Evolutionary conservation across 208 protist species (phyloP).

Genomic region (Phytomonas sp.): DNA sequence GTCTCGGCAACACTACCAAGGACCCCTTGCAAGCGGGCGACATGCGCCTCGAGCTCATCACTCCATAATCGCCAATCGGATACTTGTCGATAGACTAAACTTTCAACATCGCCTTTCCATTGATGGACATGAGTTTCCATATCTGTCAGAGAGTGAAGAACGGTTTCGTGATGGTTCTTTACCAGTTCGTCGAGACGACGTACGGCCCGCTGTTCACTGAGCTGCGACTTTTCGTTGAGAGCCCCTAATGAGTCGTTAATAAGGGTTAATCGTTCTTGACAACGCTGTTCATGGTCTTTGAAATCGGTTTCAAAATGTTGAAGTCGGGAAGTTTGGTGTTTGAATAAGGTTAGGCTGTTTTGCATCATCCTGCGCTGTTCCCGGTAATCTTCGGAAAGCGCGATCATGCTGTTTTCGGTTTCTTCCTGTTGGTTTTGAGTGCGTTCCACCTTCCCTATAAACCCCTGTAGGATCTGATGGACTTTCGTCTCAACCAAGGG

Average conservation of each 20-base stretch:
- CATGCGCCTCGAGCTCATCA: slow-evolving; percentile 25
- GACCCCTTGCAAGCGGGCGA: slow-evolving; percentile 44
- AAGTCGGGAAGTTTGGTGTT: neutral
- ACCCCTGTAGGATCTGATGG: neutral
- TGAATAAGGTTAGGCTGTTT: neutral
- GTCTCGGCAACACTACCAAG: slow-evolving; percentile 36
- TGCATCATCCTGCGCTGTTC: neutral
- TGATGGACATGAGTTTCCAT: slow-evolving; percentile 28
- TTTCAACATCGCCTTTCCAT: slow-evolving; percentile 28
- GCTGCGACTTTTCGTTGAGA: slow-evolving; percentile 18
- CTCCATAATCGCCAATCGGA: slow-evolving; percentile 20
- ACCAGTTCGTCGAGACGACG: slow-evolving; percentile 40
- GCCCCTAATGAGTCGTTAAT: slow-evolving; percentile 28
- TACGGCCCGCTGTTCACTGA: slow-evolving; percentile 25
- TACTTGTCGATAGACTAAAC: slow-evolving; percentile 16
- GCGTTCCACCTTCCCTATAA: neutral
- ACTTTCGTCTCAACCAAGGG: neutral
- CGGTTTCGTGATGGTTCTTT: slow-evolving; percentile 32
- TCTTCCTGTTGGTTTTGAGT: neutral
- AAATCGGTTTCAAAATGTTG: neutral
- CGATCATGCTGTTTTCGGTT: neutral
- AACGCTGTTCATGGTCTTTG: neutral
- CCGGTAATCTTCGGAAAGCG: neutral
- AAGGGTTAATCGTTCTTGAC: slow-evolving; percentile 22
- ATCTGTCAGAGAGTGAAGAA: slow-evolving; percentile 29